Base-by-base conservation (phyloP, 2,329 filamentous ascomycete genomes). In the Paecilomyces dactylethromorphus region DNA sequence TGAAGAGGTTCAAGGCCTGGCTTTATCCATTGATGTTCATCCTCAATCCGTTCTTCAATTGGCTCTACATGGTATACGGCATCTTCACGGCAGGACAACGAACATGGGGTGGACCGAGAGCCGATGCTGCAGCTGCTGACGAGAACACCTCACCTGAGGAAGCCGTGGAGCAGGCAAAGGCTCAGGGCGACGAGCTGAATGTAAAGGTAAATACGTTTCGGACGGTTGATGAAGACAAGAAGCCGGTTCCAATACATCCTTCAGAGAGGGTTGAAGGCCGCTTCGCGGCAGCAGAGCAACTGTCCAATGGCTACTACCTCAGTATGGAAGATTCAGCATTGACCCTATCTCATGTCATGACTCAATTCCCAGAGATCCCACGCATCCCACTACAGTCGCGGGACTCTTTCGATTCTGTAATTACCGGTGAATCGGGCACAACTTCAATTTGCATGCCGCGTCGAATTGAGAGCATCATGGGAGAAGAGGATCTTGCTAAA, bases 11-110 rank as follows among this genome's bases (percentile, higher is more conserved):
- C 79, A 97, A 99, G 80, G 89, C 95, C 62, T 93, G 91, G 88
- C 81, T 97, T 5, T 97, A 97, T 71, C 93, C 93, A 0, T 68
- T 97, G 62, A 97, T 97, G 92, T 97, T 97, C 71, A 77, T 96
- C 53, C 74, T 97, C 63, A 97, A 97, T 70, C 93, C 94, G 0
- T 95, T 97, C 71, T 92, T 97, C 82, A 97, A 97, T 76, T 97
- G 93, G 93, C 84, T 91, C 59, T 97, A 97, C 78, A 96, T 97
- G 89, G 89, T 96, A 2, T 96, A 97, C 73, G 92, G 92, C 52
- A 95, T 96, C 66, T 94, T 96, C 74, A 97, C 93, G 0, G 92
- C 92, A 31, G 92, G 92, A 21, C 91, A 96, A 72, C 84, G 93
- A 64, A 97, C 93, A 1, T 99, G 94, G 93, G 93, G 93, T 64